Base-by-base conservation (phyloP, 495 filamentous ascomycete genomes). In the Lindgomyces ingoldianus region DNA sequence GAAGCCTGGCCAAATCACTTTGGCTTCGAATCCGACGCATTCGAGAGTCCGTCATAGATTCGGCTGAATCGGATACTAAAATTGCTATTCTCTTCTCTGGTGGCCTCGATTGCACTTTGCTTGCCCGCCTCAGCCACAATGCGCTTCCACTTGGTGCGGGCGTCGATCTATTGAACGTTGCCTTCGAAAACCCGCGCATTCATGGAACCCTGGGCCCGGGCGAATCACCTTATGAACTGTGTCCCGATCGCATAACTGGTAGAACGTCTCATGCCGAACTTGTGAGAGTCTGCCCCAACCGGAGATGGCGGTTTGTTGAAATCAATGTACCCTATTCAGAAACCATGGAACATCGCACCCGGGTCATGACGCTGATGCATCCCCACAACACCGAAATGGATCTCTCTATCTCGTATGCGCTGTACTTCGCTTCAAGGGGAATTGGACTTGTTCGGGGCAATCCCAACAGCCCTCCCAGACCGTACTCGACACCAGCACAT, bases 321-420 rank as follows among this genome's bases (percentile, higher is more conserved):
- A 89, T 99, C 51, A 87, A 99, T 68, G 79, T 99, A 26, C 87
- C 94, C 0, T 96, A 93, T 68, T 68, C 79, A 12, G 91, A 96
- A 62, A 89, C 87, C 0, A 64, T 87, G 46, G 78, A 81, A 2
- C 91, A 96, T 69, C 86, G 91, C 48, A 69, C 81, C 6, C 79
- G 77, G 4, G 81, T 98, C 2, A 82, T 91, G 39, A 81, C 83
- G 1, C 81, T 99, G 14, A 94, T 98, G 69, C 82, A 88, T 68
- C 94, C 94, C 0, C 94, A 98, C 74, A 91, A 96, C 69, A 98
- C 94, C 0, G 95, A 97, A 74, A 99, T 99, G 94, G 94, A 99
- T 70, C 81, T 97, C 2, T 98, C 95, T n/a, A 98, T 99, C 68
- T 89, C 89, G 1, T 85, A 84, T 54, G 94, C 94, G 0, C 81